These are phyloP conservation scores for Paraconiothyrium sp. DNA, from an alignment of 2,329 filamentous ascomycete species.

Conservation along the genomic window DNA sequence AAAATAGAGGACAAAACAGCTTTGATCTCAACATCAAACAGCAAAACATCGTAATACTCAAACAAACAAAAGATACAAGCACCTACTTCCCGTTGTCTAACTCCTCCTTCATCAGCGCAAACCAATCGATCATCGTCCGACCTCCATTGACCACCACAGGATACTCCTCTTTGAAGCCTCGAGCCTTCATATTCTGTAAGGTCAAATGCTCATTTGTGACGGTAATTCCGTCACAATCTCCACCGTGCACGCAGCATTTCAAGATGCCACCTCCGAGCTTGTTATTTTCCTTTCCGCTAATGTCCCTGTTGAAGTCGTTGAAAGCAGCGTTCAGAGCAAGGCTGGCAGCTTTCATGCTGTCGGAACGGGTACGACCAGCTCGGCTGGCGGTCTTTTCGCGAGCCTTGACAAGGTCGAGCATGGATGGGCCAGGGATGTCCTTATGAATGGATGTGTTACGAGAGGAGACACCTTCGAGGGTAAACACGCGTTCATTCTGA, in stretches of 20 bases:
- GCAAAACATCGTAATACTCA: background rate
- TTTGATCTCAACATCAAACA: constrained; percentile 16
- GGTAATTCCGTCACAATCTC: constrained; percentile 30
- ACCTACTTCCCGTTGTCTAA: constrained; percentile 12
- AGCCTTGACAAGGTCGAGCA: background rate
- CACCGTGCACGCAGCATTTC: constrained; percentile 31
- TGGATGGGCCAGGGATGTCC: background rate
- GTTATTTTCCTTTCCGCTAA: background rate
- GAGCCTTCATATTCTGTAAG: background rate
- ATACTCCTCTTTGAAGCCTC: constrained; percentile 31
- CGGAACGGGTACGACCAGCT: constrained; percentile 24
- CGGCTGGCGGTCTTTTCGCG: constrained; percentile 10
- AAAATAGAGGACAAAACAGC: background rate
- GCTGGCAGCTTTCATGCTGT: constrained; percentile 18
- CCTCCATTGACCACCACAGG: constrained; percentile 25
- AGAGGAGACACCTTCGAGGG: background rate
- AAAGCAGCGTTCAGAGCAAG: constrained; percentile 30
- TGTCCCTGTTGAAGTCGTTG: constrained; percentile 12
- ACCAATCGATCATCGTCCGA: constrained; percentile 39
- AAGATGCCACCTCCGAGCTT: background rate
- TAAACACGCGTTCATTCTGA: background rate
- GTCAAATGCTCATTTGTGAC: constrained; percentile 25
- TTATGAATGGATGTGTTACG: constrained; percentile 1
- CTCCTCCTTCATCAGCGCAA: constrained; percentile 30
- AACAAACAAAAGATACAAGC: background rate